These are phyloP conservation scores for Camillea tinctor DNA, from an alignment of 2,329 filamentous ascomycete species.

Conservation along the genomic window DNA sequence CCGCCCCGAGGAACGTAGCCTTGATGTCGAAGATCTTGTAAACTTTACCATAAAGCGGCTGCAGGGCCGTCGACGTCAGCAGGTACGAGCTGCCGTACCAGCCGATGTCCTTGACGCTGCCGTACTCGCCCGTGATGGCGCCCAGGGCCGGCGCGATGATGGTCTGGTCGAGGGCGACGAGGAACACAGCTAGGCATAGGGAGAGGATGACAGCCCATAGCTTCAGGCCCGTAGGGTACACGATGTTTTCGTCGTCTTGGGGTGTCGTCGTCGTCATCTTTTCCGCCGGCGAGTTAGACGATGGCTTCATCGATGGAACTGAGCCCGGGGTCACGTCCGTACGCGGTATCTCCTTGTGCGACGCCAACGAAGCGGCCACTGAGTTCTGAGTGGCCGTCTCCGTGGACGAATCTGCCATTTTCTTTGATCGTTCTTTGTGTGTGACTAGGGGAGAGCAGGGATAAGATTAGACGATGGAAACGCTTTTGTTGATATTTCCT, in stretches of 20 bases:
- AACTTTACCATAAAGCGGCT: conserved; percentile 30
- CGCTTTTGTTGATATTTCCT: no score
- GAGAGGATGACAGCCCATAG: conserved; percentile 19
- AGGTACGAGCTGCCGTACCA: conserved; percentile 31
- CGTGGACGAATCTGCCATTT: not conserved
- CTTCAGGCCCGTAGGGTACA: conserved; percentile 19
- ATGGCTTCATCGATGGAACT: not conserved
- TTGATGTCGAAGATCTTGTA: conserved; percentile 33
- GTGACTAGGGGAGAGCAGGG: not conserved
- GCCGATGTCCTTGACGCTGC: conserved; percentile 28
- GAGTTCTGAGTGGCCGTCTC: not conserved
- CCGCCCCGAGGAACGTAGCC: conserved; percentile 26
- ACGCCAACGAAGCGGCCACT: not conserved
- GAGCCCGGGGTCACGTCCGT: not conserved
- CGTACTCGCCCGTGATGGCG: conserved; percentile 29
- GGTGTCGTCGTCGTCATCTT: not conserved
- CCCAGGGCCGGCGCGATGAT: conserved; percentile 24
- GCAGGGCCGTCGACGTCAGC: conserved; percentile 21
- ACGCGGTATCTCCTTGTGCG: not conserved
- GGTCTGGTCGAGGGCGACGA: conserved; percentile 23
- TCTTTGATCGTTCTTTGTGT: not conserved
- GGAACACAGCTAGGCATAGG: conserved; percentile 20
- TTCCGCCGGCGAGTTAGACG: not conserved
- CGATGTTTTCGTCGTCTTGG: conserved; percentile 6
- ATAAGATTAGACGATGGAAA: no score